Evolutionary conservation across 805 yeast species (phyloP).

Genomic region (Yamadazyma laniorum): DNA sequence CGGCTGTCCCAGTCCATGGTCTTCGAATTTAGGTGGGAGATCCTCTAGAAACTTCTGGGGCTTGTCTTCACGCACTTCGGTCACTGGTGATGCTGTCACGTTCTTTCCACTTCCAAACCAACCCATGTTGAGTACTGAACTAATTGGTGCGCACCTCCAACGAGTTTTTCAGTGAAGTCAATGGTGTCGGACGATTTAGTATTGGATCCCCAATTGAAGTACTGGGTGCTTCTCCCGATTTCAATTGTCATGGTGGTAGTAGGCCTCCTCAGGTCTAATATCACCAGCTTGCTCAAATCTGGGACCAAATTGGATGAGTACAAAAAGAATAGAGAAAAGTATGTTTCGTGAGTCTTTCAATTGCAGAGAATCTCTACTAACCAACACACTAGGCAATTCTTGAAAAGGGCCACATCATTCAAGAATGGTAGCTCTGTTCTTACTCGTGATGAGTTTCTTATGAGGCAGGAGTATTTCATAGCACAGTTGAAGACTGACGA

Average conservation of each 20-base stretch:
- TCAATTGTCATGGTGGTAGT: constrained; percentile 86
- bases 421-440: constrained; percentile 53
- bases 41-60: constrained; percentile 45
- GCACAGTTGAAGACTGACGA: constrained; percentile 51
- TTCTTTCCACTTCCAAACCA: constrained; percentile 36
- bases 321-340: constrained; percentile 41
- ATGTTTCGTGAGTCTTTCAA: constrained; percentile 15
- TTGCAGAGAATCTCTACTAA: background rate
- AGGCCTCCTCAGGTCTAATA: constrained; percentile 72
- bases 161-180: background rate
- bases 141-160: too few relatives aligned
- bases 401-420: constrained; percentile 59
- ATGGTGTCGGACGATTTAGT: constrained; percentile 30
- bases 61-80: constrained; percentile 21
- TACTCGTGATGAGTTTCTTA: constrained; percentile 48
- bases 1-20: constrained; percentile 20
- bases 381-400: constrained; percentile 45
- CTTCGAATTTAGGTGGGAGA: constrained; percentile 51
- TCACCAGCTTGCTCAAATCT: constrained; percentile 60
- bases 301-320: constrained; percentile 52
- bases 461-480: constrained; percentile 49
- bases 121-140: too few relatives aligned
- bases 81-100: constrained; percentile 28
- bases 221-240: constrained; percentile 91
- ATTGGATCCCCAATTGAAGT: constrained; percentile 77